Conservation (phyloP, 371 early-diverging fungal genomes). For the Chytridium lagenaria region DNA sequence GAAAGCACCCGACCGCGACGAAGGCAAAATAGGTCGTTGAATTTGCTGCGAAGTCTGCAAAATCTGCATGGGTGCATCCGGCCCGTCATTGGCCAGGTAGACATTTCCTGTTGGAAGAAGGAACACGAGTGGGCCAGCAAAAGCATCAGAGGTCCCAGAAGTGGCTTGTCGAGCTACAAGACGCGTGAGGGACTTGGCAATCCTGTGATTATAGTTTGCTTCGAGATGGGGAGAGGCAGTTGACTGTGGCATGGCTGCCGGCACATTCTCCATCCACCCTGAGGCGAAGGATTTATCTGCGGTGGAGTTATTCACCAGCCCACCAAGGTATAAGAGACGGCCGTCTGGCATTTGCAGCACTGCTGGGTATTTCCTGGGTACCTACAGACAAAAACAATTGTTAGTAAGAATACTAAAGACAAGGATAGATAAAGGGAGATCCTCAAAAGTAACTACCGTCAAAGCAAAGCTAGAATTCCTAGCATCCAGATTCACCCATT, state of each 20-base stretch:
- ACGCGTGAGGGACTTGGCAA: too few relatives aligned
- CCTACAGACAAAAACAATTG: background rate
- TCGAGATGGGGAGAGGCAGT: background rate
- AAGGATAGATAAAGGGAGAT: too few relatives aligned
- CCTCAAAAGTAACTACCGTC: too few relatives aligned
- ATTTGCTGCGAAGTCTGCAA: background rate
- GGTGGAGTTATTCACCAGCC: background rate
- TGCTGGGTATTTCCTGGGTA: background rate
- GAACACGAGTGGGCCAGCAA: background rate
- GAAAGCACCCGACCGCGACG: constrained; percentile 25
- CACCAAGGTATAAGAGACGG: background rate
- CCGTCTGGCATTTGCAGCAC: background rate
- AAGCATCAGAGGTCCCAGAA: background rate
- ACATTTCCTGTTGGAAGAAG: background rate
- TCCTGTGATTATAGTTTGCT: background rate
- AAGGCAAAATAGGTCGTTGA: background rate
- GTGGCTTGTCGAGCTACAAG: too few relatives aligned
- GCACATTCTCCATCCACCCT: background rate
- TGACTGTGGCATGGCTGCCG: background rate
- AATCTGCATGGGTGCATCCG: background rate
- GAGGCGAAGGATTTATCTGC: background rate
- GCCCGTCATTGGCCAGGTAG: background rate
- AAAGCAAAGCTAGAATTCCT: background rate
- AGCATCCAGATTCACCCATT: background rate
- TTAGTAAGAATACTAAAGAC: too few relatives aligned